These are phyloP conservation scores for Saccharata proteae DNA, from an alignment of 2,329 filamentous ascomycete species.

Conservation along the genomic window DNA sequence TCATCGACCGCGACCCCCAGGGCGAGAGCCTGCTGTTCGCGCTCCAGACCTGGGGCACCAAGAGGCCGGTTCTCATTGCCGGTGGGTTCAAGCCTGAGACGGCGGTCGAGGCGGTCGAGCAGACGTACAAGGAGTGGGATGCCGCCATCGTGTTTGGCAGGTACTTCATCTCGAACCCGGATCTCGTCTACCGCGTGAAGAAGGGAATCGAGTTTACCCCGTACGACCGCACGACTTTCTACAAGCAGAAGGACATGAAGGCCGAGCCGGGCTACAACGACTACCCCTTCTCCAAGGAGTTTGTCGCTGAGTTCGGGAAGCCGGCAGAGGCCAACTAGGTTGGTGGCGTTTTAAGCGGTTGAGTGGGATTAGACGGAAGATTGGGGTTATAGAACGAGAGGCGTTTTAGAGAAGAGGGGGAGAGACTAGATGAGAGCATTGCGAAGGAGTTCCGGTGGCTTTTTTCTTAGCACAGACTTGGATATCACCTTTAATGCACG, in stretches of 20 bases:
- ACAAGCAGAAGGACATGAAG: conserved; percentile 14
- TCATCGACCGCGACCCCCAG: conserved; percentile 18
- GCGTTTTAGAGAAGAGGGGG: too few relatives aligned
- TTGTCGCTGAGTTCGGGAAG: conserved; percentile 6
- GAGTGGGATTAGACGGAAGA: too few relatives aligned
- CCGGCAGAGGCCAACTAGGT: not conserved
- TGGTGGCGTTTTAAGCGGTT: too few relatives aligned
- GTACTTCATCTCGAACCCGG: conserved; percentile 38
- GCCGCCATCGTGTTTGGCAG: conserved; percentile 38
- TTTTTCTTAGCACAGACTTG: too few relatives aligned
- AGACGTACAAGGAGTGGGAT: conserved; percentile 31
- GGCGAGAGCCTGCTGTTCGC: conserved; percentile 16
- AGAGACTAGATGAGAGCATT: too few relatives aligned
- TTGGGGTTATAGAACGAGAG: too few relatives aligned
- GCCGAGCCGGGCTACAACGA: conserved; percentile 26
- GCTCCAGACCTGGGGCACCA: conserved; percentile 14
- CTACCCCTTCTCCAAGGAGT: conserved; percentile 28
- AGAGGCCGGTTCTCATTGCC: conserved; percentile 25
- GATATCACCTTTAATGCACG: too few relatives aligned
- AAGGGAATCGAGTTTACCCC: conserved; percentile 29
- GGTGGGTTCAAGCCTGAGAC: conserved; percentile 30
- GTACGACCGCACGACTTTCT: conserved; percentile 37
- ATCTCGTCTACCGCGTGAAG: conserved; percentile 34
- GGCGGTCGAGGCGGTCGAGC: conserved; percentile 23
- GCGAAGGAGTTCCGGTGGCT: too few relatives aligned